A percentile compares a stretch with the other conserved stretches of the same genome.
These are phyloP conservation scores for Fagus crenata DNA, from an alignment of 306 rosid genomes.

Conservation along the genomic window DNA sequence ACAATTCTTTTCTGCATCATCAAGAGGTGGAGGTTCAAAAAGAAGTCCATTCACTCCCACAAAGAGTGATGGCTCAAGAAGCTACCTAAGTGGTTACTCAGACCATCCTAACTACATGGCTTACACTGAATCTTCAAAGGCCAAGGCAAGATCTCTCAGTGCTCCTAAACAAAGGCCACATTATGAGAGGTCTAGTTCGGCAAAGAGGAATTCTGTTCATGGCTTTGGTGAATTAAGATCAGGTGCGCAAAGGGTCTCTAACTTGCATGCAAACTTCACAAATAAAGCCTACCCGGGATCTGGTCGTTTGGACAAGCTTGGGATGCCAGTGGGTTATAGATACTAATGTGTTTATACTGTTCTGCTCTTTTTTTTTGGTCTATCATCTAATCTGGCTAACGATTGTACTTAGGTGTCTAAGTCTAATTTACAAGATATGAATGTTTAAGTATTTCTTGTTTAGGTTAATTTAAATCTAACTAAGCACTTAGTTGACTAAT, in stretches of 20 bases:
- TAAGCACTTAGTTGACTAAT: neutral
- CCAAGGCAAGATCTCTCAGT: conserved; percentile 69
- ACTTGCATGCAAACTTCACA: conserved; percentile 56
- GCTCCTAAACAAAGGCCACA: conserved; percentile 77
- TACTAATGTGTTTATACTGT: conserved; percentile 23
- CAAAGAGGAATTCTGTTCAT: conserved; percentile 49
- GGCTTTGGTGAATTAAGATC: conserved; percentile 42
- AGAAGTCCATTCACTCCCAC: conserved; percentile 71
- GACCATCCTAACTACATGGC: conserved; percentile 83
- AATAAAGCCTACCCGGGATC: conserved; percentile 76
- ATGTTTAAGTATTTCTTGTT: neutral
- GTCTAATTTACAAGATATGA: neutral
- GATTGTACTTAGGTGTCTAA: conserved; percentile 7
- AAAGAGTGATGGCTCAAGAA: conserved; percentile 65
- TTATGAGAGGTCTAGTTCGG: conserved; percentile 57
- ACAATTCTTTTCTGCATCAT: conserved; percentile 53
- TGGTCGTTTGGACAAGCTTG: conserved; percentile 88
- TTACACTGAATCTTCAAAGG: conserved; percentile 74
- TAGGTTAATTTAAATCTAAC: neutral
- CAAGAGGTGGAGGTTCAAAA: conserved; percentile 49
- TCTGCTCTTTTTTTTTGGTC: neutral
- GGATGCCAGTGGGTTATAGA: conserved; percentile 73
- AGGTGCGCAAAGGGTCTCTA: conserved; percentile 39
- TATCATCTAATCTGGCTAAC: conserved; percentile 41
- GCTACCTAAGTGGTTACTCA: conserved; percentile 48